phyloP scores from a whole-genome alignment of 768 basidiomycete species.

The Collybia mongolica region DNA sequence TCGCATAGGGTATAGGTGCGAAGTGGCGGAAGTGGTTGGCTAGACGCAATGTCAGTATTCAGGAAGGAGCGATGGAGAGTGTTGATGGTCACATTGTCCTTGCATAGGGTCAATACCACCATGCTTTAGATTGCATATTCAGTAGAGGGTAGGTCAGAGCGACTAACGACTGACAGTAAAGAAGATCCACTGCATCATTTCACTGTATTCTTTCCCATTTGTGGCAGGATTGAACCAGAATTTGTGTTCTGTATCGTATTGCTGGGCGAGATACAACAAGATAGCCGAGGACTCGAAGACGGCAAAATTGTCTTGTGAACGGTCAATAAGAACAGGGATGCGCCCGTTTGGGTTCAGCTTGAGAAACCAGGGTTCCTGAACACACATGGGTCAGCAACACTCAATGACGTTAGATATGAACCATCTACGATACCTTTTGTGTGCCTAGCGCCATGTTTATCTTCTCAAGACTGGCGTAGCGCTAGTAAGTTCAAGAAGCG shows the following conservation, averaged over 20 bases:
- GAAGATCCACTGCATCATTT: slow-evolving; percentile 85
- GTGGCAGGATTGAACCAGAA: slow-evolving; percentile 60
- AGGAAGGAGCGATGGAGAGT: neutral
- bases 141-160: neutral
- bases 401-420: no score
- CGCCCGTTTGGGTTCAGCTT: slow-evolving; percentile 71
- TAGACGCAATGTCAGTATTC: slow-evolving; percentile 11
- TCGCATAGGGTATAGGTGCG: slow-evolving; percentile 67
- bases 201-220: slow-evolving; percentile 61
- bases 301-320: slow-evolving; percentile 54
- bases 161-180: slow-evolving; percentile 53
- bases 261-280: slow-evolving; percentile 76
- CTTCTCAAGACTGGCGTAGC: slow-evolving; percentile 37
- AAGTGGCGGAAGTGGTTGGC: slow-evolving; percentile 70
- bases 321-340: slow-evolving; percentile 69
- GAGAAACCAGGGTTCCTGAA: slow-evolving; percentile 69
- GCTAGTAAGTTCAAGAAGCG: neutral
- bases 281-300: slow-evolving; percentile 85
- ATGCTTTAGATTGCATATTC: slow-evolving; percentile 42
- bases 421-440: slow-evolving; percentile 69
- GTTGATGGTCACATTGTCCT: slow-evolving; percentile 46
- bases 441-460: slow-evolving; percentile 61
- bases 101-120: slow-evolving; percentile 90
- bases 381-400: neutral
- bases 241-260: slow-evolving; percentile 69